A percentile compares a stretch with the other conserved stretches of the same genome.
Conservation (phyloP, 129 eudicot genomes). For the Scalesia atractyloides region DNA sequence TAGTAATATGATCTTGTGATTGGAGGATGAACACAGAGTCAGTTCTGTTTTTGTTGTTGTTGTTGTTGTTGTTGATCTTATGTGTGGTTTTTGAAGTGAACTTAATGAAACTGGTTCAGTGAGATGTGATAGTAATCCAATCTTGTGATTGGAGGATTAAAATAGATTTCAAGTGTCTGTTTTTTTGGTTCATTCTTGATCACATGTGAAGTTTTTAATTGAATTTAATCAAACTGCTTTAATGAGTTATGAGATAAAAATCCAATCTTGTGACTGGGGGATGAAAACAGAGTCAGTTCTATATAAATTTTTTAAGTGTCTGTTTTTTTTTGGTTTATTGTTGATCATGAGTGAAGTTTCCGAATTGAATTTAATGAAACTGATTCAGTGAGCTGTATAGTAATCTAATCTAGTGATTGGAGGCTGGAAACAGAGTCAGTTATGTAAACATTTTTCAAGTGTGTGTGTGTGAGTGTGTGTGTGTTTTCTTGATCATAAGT, state of each 20-base stretch:
- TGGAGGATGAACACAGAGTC: constrained; percentile 12
- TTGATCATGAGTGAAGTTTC: no score
- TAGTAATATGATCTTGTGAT: constrained; percentile 4
- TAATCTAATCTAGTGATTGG: not conserved
- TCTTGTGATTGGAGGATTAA: no score
- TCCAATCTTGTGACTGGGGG: no score
- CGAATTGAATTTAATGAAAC: no score
- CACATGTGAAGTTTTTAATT: not conserved
- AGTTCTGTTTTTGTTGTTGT: not conserved
- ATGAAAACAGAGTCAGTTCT: no score
- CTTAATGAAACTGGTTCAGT: not conserved
- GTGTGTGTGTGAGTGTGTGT: no score
- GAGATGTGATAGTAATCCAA: not conserved
- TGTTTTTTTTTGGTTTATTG: no score
- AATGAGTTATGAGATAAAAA: not conserved
- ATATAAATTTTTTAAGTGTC: no score
- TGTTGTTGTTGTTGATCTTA: not conserved
- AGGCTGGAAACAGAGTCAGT: no score
- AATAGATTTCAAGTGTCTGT: no score
- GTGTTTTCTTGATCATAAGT: no score
- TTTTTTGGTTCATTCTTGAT: not conserved
- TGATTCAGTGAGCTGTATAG: not conserved
- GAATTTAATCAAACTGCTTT: not conserved
- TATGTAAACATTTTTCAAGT: no score
- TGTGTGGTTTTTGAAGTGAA: not conserved